Conservation (phyloP, 805 yeast species). For the Yarrowia sp. region DNA sequence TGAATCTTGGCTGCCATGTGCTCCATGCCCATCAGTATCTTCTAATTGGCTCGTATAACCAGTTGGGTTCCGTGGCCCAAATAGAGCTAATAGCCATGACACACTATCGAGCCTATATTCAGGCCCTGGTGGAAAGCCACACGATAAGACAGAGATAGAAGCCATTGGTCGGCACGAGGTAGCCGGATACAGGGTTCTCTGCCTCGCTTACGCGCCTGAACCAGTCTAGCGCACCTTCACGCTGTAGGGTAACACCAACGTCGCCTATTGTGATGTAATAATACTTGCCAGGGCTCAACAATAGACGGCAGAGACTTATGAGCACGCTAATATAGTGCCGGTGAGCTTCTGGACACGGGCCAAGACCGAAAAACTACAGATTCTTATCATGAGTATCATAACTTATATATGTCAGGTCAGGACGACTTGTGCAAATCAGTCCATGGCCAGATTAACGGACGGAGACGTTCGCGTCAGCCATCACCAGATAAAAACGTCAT, state of each 20-base stretch:
- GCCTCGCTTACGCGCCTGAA: conserved; percentile 1
- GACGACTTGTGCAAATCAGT: not conserved
- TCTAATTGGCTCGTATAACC: not conserved
- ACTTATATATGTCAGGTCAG: conserved; percentile 16
- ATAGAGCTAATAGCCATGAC: not conserved
- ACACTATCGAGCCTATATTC: not conserved
- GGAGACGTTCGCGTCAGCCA: not conserved
- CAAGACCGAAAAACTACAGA: too few relatives aligned
- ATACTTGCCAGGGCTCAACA: too few relatives aligned
- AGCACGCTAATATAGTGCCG: too few relatives aligned
- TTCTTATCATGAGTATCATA: conserved; percentile 18
- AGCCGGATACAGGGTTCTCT: not conserved
- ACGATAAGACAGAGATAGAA: not conserved
- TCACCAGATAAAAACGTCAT: conserved; percentile 6
- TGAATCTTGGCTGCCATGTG: too few relatives aligned
- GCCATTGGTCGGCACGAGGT: not conserved
- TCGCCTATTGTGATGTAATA: too few relatives aligned
- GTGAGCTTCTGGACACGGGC: too few relatives aligned
- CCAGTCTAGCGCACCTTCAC: not conserved
- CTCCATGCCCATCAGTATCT: not conserved
- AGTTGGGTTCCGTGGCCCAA: not conserved
- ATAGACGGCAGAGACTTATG: too few relatives aligned
- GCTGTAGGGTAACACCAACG: not conserved
- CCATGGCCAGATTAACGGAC: not conserved
- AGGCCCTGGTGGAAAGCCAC: not conserved